These are phyloP conservation scores for Aspergillus piperis DNA, from an alignment of 2,329 filamentous ascomycete species.

Conservation along the genomic window DNA sequence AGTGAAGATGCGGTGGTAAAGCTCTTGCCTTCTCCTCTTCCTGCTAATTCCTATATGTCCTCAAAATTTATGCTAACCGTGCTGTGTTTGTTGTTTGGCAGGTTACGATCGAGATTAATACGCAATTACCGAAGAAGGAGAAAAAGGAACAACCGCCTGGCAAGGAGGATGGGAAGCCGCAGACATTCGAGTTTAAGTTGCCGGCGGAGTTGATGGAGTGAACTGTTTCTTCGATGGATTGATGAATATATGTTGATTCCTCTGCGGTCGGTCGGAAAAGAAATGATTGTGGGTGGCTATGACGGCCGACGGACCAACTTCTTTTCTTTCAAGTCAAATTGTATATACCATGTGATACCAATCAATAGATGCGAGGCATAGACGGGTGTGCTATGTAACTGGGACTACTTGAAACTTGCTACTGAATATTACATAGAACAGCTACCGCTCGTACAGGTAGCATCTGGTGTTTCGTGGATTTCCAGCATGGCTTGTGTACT, in stretches of 20 bases:
- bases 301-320: background rate
- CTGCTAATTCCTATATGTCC: constrained; percentile 15
- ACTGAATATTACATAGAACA: no score
- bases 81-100: constrained; percentile 17
- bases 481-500: no score
- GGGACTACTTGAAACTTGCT: no score
- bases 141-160: constrained; percentile 20
- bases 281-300: background rate
- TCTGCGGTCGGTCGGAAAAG: background rate
- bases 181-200: constrained; percentile 28
- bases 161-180: constrained; percentile 13
- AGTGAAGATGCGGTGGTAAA: constrained; percentile 60
- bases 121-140: constrained; percentile 46
- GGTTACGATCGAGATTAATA: constrained; percentile 51
- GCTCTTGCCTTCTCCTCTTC: constrained; percentile 32
- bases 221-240: no score
- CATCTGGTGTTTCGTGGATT: no score
- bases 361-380: background rate
- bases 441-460: no score
- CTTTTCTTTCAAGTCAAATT: background rate
- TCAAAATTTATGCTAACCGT: constrained; percentile 15
- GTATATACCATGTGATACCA: background rate
- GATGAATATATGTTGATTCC: background rate
- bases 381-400: background rate
- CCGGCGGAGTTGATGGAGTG: constrained; percentile 30